Evolutionary conservation across 2,329 filamentous ascomycete genomes (phyloP), one percentile per base, ranked within the genome.

Genomic region (Neospermospora avenae): DNA sequence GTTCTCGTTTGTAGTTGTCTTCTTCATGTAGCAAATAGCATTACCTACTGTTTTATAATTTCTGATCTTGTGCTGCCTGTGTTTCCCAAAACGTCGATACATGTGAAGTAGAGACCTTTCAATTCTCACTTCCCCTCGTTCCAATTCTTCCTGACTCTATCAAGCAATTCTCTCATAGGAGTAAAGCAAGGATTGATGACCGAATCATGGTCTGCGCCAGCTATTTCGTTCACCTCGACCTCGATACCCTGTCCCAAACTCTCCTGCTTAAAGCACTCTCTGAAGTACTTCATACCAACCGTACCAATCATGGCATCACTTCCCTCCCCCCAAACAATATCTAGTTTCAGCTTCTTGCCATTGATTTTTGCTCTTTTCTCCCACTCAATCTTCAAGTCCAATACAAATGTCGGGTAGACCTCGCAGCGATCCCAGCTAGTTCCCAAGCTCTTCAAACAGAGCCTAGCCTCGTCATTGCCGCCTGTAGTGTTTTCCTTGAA

Each of bases 251-350:
- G 66, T 2, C 65, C 65, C 13, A 71, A 65, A 11, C 63, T 68
- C 5, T 68, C 70, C 13, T 66, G 59, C 20, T 55, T 63, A 75
- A 76, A 81, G 57, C 76, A 77, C 3, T 71, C 48, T 58, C 78
- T 72, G 52, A 79, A 77, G 68, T 78, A 80, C 42, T 68, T 57
- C 67, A 73, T 72, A 2, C 78, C 78, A 13, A 69, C 69, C 45
- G 72, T 71, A 0, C 76, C 77, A 46, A 77, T 76, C 74, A 81
- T 71, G 10, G 22, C 22, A 1, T 72, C 63, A 68, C 80, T 79
- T 3, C 67, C 71, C 16, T 69, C 72, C 1, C 73, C 65, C 65
- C 78, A 78, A 3, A 62, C 45, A 8, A 68, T 55, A 14, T 59
- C 59, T 0, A 71, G 53, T 6, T 35, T 65, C 31, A 71, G 58